Base-by-base conservation (phyloP, 441 rosid genomes). In the Corymbia calophylla region DNA sequence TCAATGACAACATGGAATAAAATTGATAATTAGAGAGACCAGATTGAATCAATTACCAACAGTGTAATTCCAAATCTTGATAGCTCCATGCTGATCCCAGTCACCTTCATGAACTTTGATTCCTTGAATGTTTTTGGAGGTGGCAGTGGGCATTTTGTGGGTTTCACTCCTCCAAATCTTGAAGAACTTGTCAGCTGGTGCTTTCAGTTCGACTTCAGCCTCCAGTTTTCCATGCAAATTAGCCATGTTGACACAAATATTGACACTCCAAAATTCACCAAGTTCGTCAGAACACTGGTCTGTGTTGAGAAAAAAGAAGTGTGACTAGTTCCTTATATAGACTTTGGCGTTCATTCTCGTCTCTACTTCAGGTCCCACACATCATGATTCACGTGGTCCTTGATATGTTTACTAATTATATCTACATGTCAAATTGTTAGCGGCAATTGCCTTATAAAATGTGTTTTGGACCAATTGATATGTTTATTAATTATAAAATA, bases 111-210 rank as follows among this genome's bases (percentile, higher is more conserved):
- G 90, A 25, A 89, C 31, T 58, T 58, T 58, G 0, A 58, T 58
- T 17, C 68, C 88, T 60, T 89, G 90, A 53, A 89, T 13, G 13
- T 86, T 66, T 5, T 86, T 19, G 58, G 90, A 84, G 84, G 85
- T 21, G 64, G 73, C 44, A 53, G 68, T 86, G 53, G 90, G 81
- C 25, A 86, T 19, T 47, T 68, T 49, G 88, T 89, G 90, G 56
- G 88, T 29, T 88, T 88, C 89, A 4, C 53, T 80, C 87, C 87
- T 88, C 87, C 89, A 88, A 77, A 88, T 7, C 68, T 88, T 80
- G 89, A 35, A 88, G 89, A 31, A 88, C 19, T 80, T 88, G 35
- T 86, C 88, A 27, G 90, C 90, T 66, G 90, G 35, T 51, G 88
- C 55, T 62, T 86, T 84, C 68, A 86, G 64, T 11, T 64, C 84